Evolutionary conservation across 441 rosid species (phyloP), one percentile per base, ranked within the genome.

Genomic region (Oxalis stricta): DNA sequence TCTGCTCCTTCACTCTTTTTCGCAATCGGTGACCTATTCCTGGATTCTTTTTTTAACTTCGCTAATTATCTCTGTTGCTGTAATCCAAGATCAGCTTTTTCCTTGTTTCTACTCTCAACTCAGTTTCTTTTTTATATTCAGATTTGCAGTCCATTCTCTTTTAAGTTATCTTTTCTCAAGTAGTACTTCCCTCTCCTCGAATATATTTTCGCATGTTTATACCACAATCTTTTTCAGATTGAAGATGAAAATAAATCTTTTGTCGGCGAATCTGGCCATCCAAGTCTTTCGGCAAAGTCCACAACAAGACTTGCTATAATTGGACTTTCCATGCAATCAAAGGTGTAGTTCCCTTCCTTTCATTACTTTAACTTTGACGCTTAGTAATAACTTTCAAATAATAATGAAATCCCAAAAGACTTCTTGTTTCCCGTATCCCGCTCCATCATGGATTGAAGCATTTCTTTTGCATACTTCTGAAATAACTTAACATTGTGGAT

Each of bases 261-360:
- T 41, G 24, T 38, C 12, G 65, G 53, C 48, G 77, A 71, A 53
- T 69, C 68, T 60, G 56, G 66, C 24, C 60, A 56, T 63, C 66
- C 79, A 47, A 66, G 50, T 52, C 50, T 59, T 48, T 47, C 73
- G 68, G 75, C 76, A 44, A 76, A 62, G 46, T 75, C 76, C 37
- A 60, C 72, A 53, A 70, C 85, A 52, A 83, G 75, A 66, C 51
- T 91, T 61, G 96, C 99, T 58, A 55, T 91, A 60, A 78, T 91
- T 53, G 94, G 91, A 33, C 62, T 83, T 51, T 53, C 66, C 51
- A 54, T 66, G 43, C 38, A 53, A 56, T 60, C 56, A 38, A 38
- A 69, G 73, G 99, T 91, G 61, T 55, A 38, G n/a, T 45, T 30
- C 34, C 33, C 53, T 44, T 49, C 33, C 26, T 16, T 16, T 29